phyloP scores from a whole-genome alignment of 2,329 filamentous ascomycete species.

The Hypoxylon sp. region DNA sequence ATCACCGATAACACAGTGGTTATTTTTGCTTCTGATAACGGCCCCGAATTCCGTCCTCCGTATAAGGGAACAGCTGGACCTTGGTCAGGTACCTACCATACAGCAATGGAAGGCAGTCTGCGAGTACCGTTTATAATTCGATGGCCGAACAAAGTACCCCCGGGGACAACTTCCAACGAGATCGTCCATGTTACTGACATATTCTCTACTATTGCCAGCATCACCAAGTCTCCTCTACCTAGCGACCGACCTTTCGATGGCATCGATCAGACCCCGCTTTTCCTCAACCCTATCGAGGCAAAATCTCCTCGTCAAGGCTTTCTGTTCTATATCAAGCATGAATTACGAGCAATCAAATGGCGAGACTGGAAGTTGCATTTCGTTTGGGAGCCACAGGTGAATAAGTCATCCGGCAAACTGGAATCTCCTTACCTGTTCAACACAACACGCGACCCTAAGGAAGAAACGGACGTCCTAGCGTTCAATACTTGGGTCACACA shows the following conservation, averaged over 20 bases:
- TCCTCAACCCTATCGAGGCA: neutral
- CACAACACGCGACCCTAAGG: neutral
- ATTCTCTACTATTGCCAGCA: constrained; percentile 10
- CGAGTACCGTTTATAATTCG: neutral
- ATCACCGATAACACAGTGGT: constrained; percentile 5
- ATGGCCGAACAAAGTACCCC: constrained; percentile 6
- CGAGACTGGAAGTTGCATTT: constrained; percentile 13
- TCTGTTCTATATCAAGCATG: constrained; percentile 8
- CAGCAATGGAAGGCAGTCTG: neutral
- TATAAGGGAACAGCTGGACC: neutral
- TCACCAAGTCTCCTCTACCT: constrained; percentile 2
- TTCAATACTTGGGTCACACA: neutral
- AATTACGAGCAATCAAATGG: constrained; percentile 10
- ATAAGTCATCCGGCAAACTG: neutral
- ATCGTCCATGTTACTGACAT: constrained; percentile 18
- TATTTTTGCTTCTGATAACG: constrained; percentile 1
- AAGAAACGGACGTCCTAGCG: neutral
- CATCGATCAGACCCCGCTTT: neutral
- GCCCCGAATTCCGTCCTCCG: constrained; percentile 3
- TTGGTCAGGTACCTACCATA: constrained; percentile 1
- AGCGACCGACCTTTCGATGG: neutral
- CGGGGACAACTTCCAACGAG: constrained; percentile 13
- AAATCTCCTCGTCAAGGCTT: neutral
- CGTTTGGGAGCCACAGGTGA: constrained; percentile 7
- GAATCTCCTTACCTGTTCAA: neutral